phyloP scores from a whole-genome alignment of 2,329 filamentous ascomycete species.

The Epichloe brachyelytri region DNA sequence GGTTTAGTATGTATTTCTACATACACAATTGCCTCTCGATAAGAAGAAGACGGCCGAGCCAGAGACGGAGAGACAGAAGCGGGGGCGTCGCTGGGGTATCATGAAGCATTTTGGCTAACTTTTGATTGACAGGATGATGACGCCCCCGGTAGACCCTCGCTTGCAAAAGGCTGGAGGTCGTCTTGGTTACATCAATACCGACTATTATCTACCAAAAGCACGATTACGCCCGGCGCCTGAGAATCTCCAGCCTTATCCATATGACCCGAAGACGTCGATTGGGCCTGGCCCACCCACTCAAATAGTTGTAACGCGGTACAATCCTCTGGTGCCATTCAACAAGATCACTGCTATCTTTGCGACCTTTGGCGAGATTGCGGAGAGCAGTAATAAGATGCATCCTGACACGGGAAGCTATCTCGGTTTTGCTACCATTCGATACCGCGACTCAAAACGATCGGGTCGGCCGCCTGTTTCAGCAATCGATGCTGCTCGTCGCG shows the following conservation, averaged over 20 bases:
- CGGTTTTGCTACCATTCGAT: constrained; percentile 84
- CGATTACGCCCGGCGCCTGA: constrained; percentile 63
- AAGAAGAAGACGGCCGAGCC: not conserved
- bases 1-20: constrained; percentile 49
- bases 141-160: constrained; percentile 69
- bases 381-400: constrained; percentile 88
- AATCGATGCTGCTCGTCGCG: constrained; percentile 67
- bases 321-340: constrained; percentile 70
- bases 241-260: constrained; percentile 66
- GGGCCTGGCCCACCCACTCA: constrained; percentile 83
- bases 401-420: constrained; percentile 89
- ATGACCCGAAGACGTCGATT: constrained; percentile 71
- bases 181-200: constrained; percentile 54
- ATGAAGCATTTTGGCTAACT: constrained; percentile 41
- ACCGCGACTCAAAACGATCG: constrained; percentile 54
- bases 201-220: constrained; percentile 57
- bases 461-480: constrained; percentile 44
- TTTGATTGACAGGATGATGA: constrained; percentile 58
- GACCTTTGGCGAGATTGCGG: constrained; percentile 74
- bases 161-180: constrained; percentile 51
- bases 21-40: constrained; percentile 20
- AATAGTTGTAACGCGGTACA: constrained; percentile 91
- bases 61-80: constrained; percentile 14
- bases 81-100: constrained; percentile 44
- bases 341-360: constrained; percentile 67